A percentile compares a stretch with the other conserved stretches of the same genome.
Conservation (phyloP, 2,329 filamentous ascomycete species). For the Cercospora brassicicola region DNA sequence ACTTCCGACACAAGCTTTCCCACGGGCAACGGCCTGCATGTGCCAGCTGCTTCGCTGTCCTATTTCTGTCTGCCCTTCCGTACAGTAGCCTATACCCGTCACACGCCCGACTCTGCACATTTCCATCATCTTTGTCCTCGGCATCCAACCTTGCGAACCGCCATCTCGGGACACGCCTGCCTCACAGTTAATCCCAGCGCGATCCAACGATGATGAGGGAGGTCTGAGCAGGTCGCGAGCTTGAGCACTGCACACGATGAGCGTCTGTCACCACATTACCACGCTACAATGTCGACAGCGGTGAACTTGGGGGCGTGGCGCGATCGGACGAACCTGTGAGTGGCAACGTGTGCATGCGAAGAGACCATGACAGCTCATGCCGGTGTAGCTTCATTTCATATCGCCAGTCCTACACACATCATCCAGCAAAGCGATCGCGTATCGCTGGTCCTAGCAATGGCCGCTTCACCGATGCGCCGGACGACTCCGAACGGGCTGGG, state of each 20-base stretch:
- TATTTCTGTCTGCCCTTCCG: neutral
- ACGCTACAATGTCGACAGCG: constrained; percentile 23
- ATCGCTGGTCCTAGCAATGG: constrained; percentile 51
- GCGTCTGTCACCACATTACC: constrained; percentile 10
- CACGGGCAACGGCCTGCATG: neutral
- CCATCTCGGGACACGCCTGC: neutral
- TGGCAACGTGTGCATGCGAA: neutral
- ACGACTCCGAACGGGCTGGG: constrained; percentile 64
- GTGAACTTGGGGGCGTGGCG: constrained; percentile 65
- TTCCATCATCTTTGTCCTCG: neutral
- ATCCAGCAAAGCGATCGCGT: constrained; percentile 77
- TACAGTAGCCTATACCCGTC: neutral
- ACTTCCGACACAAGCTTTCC: constrained; percentile 7
- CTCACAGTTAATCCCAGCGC: neutral
- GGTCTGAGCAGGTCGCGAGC: neutral
- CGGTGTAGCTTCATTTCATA: constrained; percentile 86
- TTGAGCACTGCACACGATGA: constrained; percentile 17
- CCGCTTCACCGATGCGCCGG: constrained; percentile 47
- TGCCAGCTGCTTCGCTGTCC: constrained; percentile 10
- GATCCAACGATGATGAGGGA: constrained; percentile 5
- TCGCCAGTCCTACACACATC: constrained; percentile 95
- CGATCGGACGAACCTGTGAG: constrained; percentile 96
- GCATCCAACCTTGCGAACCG: neutral
- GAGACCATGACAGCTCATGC: constrained; percentile 10
- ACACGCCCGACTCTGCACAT: neutral